Evolutionary conservation across 257 asterid species (phyloP).

Genomic region (Gentiana macrophylla): DNA sequence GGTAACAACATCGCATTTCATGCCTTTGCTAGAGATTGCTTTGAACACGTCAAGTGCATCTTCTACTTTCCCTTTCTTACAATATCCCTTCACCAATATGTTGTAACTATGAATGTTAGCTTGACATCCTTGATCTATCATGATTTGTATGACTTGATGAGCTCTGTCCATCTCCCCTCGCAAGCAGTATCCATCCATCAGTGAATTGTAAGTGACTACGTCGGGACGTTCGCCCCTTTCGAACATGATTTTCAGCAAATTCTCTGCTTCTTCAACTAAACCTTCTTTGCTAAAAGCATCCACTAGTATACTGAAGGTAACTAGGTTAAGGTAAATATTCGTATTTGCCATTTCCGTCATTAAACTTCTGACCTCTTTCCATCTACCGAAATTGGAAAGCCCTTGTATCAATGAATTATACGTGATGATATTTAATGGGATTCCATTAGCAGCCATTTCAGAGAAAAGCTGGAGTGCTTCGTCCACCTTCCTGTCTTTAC

Average conservation of each 20-base stretch:
- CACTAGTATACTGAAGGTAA: slow-evolving; percentile 1
- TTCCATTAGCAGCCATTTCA: slow-evolving; percentile 14
- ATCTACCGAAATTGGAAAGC: slow-evolving; percentile 12
- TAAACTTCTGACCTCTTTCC: slow-evolving; percentile 12
- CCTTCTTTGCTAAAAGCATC: slow-evolving; percentile 12
- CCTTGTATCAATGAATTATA: slow-evolving; percentile 17
- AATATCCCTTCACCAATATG: slow-evolving; percentile 24
- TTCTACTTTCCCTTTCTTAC: slow-evolving; percentile 16
- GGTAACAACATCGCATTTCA: slow-evolving; percentile 11
- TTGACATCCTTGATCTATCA: slow-evolving; percentile 8
- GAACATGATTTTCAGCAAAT: slow-evolving; percentile 11
- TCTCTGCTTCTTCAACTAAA: slow-evolving; percentile 15
- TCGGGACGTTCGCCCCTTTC: slow-evolving; percentile 7
- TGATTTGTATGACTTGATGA: slow-evolving; percentile 12
- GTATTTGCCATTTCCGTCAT: slow-evolving; percentile 9
- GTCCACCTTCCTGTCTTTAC: slow-evolving; percentile 15
- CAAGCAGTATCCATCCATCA: slow-evolving; percentile 23
- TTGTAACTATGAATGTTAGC: slow-evolving; percentile 11
- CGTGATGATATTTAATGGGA: slow-evolving; percentile 10
- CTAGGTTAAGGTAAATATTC: slow-evolving; percentile 4
- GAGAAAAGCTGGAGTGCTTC: slow-evolving; percentile 12
- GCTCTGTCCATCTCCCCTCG: slow-evolving; percentile 12
- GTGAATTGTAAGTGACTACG: slow-evolving; percentile 12
- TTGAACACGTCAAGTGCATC: slow-evolving; percentile 14
- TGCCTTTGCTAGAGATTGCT: slow-evolving; percentile 14